Percentiles rank a stretch among this genome's conserved stretches.
phyloP scores from a whole-genome alignment of 2,329 filamentous ascomycete genomes.

The Graphilbum fragrans region DNA sequence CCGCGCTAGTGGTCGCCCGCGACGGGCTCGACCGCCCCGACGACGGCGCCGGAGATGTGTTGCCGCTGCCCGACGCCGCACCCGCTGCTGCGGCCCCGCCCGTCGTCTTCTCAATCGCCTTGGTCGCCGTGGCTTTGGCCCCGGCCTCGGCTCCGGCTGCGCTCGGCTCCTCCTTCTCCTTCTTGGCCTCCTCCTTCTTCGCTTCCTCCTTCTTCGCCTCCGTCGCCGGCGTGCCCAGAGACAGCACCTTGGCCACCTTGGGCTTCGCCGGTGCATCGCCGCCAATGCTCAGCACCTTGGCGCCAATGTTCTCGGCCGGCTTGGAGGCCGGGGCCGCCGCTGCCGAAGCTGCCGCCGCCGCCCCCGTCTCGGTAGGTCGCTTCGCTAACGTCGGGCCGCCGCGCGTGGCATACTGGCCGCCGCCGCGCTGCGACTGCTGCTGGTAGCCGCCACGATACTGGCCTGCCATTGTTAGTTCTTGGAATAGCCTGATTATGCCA shows the following conservation, averaged over 20 bases:
- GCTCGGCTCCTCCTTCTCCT: constrained; percentile 11
- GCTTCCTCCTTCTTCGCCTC: constrained; percentile 25
- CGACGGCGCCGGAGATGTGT: constrained; percentile 67
- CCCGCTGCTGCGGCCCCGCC: constrained; percentile 32
- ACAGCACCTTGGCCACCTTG: constrained; percentile 59
- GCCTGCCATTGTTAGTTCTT: neutral
- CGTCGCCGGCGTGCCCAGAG: constrained; percentile 44
- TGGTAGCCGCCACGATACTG: constrained; percentile 24
- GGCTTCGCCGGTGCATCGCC: constrained; percentile 42
- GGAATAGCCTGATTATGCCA: too few relatives aligned
- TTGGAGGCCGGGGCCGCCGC: constrained; percentile 33
- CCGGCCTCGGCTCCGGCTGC: constrained; percentile 19
- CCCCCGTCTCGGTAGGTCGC: constrained; percentile 38
- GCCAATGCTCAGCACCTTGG: constrained; percentile 54
- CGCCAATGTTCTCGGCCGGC: constrained; percentile 40
- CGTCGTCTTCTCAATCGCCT: constrained; percentile 68
- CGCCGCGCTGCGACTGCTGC: constrained; percentile 21
- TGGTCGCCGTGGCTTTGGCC: constrained; percentile 23
- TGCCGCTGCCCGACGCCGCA: constrained; percentile 57
- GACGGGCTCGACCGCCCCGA: constrained; percentile 79
- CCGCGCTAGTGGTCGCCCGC: constrained; percentile 28
- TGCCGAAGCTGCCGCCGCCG: constrained; percentile 26
- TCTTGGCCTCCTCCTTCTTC: constrained; percentile 32
- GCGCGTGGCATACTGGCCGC: constrained; percentile 12
- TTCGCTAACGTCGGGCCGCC: constrained; percentile 52